Base-by-base conservation (phyloP, 2,329 filamentous ascomycete species). In the Arachnomyces sp. region DNA sequence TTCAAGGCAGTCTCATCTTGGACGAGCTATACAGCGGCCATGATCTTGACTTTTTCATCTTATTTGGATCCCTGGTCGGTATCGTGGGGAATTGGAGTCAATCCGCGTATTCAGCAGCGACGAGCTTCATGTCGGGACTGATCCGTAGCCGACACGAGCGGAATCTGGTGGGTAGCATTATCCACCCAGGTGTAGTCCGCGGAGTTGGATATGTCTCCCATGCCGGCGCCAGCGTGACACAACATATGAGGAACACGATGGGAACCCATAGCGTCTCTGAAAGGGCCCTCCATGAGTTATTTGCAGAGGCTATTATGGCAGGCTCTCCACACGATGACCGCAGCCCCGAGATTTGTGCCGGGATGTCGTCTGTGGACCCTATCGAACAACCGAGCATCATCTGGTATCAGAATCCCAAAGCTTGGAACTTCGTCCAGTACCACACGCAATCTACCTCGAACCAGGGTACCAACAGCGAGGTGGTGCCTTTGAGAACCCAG, bases 261-360 rank as follows among this genome's bases (percentile, higher is more conserved):
- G 7, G 33, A 7, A 6, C 33, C 7, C 12, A n/a, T 18, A n/a
- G 5, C 13, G 61, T 75, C 9, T 72, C 72, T 2, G 73, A 76
- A 52, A 59, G 62, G 3, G 71, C 74, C 39, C 50, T 75, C 12
- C 70, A 74, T 46, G 66, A 72, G 46, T 65, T 72, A 57, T 71
- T 76, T 44, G 60, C 73, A 7, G 71, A 76, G 49, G 71, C 71
- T 4, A 66, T 77, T 17, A 52, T 60, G 1, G 61, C 63, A 0
- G 69, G 71, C 3, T 57, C 53, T 5, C 63, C 66, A 0, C 42
- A 52, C 3, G 53, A 45, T 2, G 34, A 33, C 2, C 28, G 18
- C n/a, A 9, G 13, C 3, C 34, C 46, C 7, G 53, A 48, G 28
- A 39, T 57, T 11, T 35, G 42, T 9, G 43, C 47, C 2, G 54